phyloP scores from a whole-genome alignment of 129 eudicot species.

The Silybum marianum region DNA sequence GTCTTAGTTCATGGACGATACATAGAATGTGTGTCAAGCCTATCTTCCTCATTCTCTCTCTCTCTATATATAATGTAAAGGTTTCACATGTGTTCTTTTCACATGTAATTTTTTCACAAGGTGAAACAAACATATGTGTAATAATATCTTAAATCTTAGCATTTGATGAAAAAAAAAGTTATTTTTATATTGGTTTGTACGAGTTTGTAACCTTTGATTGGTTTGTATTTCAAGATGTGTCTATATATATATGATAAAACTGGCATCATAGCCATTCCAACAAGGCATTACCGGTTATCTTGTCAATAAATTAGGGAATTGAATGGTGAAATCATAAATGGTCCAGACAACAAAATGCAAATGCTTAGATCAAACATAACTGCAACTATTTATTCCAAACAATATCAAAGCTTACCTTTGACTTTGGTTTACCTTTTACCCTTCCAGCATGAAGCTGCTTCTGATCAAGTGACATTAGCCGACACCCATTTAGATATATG shows the following conservation, averaged over 20 bases:
- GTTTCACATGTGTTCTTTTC: too few relatives aligned
- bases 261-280: background rate
- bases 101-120: too few relatives aligned
- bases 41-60: background rate
- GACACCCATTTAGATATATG: background rate
- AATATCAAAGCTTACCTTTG: background rate
- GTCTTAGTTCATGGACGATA: background rate
- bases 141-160: too few relatives aligned
- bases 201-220: too few relatives aligned
- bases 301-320: background rate
- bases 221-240: too few relatives aligned
- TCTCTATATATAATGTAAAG: too few relatives aligned
- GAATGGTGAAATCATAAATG: background rate
- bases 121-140: too few relatives aligned
- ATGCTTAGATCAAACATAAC: background rate
- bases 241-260: background rate
- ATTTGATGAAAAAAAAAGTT: too few relatives aligned
- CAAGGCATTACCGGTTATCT: background rate
- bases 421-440: constrained; percentile 4
- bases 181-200: too few relatives aligned
- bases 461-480: background rate
- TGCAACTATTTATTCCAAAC: constrained; percentile 1
- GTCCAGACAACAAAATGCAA: background rate
- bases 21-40: background rate
- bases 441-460: background rate